A percentile compares a stretch with the other conserved stretches of the same genome.
Conservation (phyloP, 2,329 filamentous ascomycete species). For the Septoria linicola region DNA sequence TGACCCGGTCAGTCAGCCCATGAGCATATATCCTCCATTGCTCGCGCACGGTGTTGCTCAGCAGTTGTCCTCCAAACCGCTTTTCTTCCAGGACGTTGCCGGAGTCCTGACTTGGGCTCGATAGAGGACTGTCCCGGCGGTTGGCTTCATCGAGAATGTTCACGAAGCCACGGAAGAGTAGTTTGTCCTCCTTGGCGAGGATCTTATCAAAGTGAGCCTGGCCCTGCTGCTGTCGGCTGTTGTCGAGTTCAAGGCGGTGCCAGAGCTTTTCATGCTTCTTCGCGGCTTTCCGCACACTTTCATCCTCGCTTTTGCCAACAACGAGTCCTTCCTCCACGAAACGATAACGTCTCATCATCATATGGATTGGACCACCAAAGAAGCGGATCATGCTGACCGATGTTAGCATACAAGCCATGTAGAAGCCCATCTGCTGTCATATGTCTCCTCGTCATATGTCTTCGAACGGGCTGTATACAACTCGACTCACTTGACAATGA, state of each 20-base stretch:
- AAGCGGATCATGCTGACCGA: slow-evolving; percentile 36
- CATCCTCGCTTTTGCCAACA: slow-evolving; percentile 33
- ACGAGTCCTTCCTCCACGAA: slow-evolving; percentile 38
- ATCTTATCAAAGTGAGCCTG: slow-evolving; percentile 13
- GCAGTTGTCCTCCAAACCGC: slow-evolving; percentile 2
- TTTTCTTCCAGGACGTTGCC: background rate
- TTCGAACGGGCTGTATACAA: no score
- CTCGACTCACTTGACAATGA: slow-evolving; percentile 29
- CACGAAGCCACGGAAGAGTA: slow-evolving; percentile 13
- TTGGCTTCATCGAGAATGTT: slow-evolving; percentile 7
- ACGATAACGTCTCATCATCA: slow-evolving; percentile 40
- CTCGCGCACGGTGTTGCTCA: background rate
- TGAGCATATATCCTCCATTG: slow-evolving; percentile 7
- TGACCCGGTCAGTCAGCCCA: slow-evolving; percentile 4
- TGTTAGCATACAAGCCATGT: no score
- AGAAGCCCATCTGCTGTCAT: no score
- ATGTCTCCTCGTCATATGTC: no score
- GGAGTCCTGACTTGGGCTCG: background rate
- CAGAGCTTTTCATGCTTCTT: slow-evolving; percentile 38
- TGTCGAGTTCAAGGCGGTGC: slow-evolving; percentile 32
- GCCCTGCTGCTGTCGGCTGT: background rate
- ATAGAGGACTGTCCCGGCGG: slow-evolving; percentile 2
- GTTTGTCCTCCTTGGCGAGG: slow-evolving; percentile 1
- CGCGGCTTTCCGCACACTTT: slow-evolving; percentile 28
- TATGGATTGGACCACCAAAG: slow-evolving; percentile 38